These are phyloP conservation scores for Phycomyces blakesleeanus DNA, from an alignment of 192 early-diverging fungal genomes.

Conservation along the genomic window DNA sequence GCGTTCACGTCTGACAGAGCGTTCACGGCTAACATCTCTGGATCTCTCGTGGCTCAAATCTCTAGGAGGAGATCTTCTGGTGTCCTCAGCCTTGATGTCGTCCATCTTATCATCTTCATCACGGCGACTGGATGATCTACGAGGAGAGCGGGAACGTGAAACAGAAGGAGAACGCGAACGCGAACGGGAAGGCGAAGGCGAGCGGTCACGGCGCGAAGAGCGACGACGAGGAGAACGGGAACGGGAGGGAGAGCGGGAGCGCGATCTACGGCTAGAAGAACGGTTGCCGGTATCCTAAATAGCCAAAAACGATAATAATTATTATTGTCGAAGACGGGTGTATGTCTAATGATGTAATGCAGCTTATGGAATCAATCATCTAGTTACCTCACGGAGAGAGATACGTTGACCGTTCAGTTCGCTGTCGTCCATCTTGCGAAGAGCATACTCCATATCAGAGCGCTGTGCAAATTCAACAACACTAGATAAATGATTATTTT, in stretches of 20 bases:
- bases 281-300: conserved; percentile 3
- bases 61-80: background rate
- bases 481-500: conserved; percentile 43
- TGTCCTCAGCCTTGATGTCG: background rate
- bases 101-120: background rate
- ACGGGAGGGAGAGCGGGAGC: conserved; percentile 37
- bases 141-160: conserved; percentile 17
- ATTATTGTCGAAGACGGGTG: background rate
- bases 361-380: background rate
- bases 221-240: conserved; percentile 27
- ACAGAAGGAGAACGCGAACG: conserved; percentile 29
- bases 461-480: conserved; percentile 84
- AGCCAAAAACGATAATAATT: background rate
- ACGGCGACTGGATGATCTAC: conserved; percentile 8
- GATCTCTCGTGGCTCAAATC: background rate
- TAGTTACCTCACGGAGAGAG: conserved; percentile 59
- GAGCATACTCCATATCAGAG: conserved; percentile 79
- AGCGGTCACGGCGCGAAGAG: conserved; percentile 21
- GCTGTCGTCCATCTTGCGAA: conserved; percentile 77
- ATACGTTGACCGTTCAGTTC: conserved; percentile 67
- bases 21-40: background rate
- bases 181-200: conserved; percentile 42
- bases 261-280: conserved; percentile 43
- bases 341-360: background rate
- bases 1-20: conserved; percentile 5